Evolutionary conservation across 352 stramenopile genomes (phyloP), one percentile per base, ranked within the genome.

Genomic region (Phytophthora citrophthora): DNA sequence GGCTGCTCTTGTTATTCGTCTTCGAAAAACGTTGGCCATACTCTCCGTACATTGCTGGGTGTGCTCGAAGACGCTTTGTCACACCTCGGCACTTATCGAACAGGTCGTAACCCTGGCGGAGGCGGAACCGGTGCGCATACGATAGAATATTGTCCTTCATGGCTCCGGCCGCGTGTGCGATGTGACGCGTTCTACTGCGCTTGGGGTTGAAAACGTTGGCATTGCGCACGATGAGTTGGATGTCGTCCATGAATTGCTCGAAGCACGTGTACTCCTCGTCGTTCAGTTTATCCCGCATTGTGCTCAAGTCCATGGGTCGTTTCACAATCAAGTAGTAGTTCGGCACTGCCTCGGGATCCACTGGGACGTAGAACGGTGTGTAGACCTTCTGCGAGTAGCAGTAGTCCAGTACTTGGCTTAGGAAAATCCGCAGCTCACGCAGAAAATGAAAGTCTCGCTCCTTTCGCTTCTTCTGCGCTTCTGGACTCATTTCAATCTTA

Each of bases 101-200:
- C 11, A 97, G 58, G 20, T 97, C 90, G 68, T 97, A 97, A 2
- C 90, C 89, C 51, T 96, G 81, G 18, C 89, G 81, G 20, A 88
- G 81, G 4, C 87, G 89, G 57, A 97, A 97, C 13, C 89, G 85
- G 68, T 97, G 84, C 13, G 86, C 84, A 59, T 91, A 96, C 20
- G 86, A 95, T 39, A 91, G 44, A 47, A 97, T 93, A 34, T 96
- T 95, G 61, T 97, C 91, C 44, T 94, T 86, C 89, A 97, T 96
- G 12, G 79, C 83, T 12, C 78, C 80, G 10, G 91, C 91, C 5
- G 89, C 81, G 50, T 93, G 86, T 4, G 86, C 88, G 48, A 96
- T 93, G 38, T 88, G 76, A 10, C 86, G 68, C 5, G 89, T 91
- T 32, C 71, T 68, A 43, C 86, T 93, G 27, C 79, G 77, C 40